Percentiles rank a stretch among this genome's conserved stretches.
Evolutionary conservation across 2,329 filamentous ascomycete genomes (phyloP).

Genomic region (Pseudogymnoascus sp.): DNA sequence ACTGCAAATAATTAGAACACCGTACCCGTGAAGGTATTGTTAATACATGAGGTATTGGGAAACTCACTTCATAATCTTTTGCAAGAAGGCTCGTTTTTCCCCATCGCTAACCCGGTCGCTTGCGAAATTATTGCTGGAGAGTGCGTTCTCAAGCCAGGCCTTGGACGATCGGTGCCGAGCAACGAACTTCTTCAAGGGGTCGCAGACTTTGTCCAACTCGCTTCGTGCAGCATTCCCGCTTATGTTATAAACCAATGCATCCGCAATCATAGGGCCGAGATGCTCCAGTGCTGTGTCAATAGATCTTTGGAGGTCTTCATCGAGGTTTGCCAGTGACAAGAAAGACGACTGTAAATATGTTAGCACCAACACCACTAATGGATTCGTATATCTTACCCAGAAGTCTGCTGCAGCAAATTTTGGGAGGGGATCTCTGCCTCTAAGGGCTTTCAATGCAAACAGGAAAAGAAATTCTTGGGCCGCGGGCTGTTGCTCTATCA

Average conservation of each 20-base stretch:
- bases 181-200: conserved; percentile 62
- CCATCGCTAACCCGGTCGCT: conserved; percentile 47
- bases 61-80: conserved; percentile 54
- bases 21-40: not conserved
- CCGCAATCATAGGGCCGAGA: conserved; percentile 52
- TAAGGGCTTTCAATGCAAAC: conserved; percentile 61
- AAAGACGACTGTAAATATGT: conserved; percentile 39
- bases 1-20: conserved; percentile 29
- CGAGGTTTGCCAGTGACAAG: conserved; percentile 32
- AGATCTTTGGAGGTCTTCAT: conserved; percentile 33
- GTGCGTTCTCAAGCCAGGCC: conserved; percentile 53
- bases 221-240: conserved; percentile 60
- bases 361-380: conserved; percentile 8
- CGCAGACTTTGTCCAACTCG: conserved; percentile 61
- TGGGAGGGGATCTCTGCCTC: conserved; percentile 63
- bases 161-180: conserved; percentile 46
- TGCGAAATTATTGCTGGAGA: conserved; percentile 42
- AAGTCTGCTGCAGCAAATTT: conserved; percentile 68
- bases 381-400: conserved; percentile 46
- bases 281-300: conserved; percentile 44
- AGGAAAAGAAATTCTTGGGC: conserved; percentile 59
- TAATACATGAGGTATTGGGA: not conserved
- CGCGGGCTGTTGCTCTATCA: conserved; percentile 49
- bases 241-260: conserved; percentile 54
- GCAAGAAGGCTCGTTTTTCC: conserved; percentile 56